Percentiles rank a stretch among this genome's conserved stretches.
Evolutionary conservation across 352 stramenopile species (phyloP).

Genomic region (Phytophthora syringae): DNA sequence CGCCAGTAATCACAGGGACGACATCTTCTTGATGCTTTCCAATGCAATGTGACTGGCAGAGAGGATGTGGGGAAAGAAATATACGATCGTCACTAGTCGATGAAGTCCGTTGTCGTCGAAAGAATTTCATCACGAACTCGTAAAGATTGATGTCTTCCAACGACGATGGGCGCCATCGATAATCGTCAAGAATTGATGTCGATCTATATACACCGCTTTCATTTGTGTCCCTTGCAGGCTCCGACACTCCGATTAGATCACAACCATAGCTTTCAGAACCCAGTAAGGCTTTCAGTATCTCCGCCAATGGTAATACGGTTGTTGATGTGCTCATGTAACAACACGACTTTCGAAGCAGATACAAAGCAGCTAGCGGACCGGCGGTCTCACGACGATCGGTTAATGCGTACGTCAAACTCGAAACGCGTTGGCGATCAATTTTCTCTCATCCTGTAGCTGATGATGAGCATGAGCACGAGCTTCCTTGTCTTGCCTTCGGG

Average conservation of each 20-base stretch:
- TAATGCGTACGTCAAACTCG: background rate
- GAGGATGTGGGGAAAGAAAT: background rate
- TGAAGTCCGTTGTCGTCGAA: background rate
- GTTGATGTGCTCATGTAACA: background rate
- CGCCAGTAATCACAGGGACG: background rate
- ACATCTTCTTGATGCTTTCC: background rate
- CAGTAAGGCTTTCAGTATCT: background rate
- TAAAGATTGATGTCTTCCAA: background rate
- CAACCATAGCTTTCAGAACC: background rate
- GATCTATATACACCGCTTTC: background rate
- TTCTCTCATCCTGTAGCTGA: background rate
- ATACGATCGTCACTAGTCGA: background rate
- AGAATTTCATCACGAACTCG: conserved; percentile 1
- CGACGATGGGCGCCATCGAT: background rate
- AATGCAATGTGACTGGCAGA: background rate
- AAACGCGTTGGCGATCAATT: background rate
- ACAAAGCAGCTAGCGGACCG: background rate
- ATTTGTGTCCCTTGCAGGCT: too few relatives aligned
- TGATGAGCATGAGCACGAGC: background rate
- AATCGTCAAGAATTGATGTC: background rate
- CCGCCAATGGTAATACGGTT: background rate
- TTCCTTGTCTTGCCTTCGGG: background rate
- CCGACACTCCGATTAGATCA: background rate
- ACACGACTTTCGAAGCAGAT: conserved; percentile 1
- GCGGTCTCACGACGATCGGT: background rate